Evolutionary conservation across 2,329 filamentous ascomycete species (phyloP).

Genomic region (Aspergillus nomiae): DNA sequence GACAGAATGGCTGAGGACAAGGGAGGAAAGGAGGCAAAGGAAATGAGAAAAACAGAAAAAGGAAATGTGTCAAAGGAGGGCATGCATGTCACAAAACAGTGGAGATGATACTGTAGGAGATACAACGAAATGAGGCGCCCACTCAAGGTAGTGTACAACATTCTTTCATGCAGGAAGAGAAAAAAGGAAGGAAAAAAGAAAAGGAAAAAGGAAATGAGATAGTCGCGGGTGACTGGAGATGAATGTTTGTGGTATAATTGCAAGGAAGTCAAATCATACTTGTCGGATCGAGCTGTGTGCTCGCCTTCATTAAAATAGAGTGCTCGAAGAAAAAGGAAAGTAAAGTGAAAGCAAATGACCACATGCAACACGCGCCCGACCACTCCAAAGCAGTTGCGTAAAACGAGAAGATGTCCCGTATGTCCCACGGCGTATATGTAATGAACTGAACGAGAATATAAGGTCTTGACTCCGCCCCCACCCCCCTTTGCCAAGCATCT

Average conservation of each 20-base stretch:
- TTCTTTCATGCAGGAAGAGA: constrained; percentile 33
- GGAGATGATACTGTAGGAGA: constrained; percentile 24
- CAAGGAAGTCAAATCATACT: constrained; percentile 23
- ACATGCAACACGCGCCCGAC: constrained; percentile 28
- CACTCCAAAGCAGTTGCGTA: constrained; percentile 28
- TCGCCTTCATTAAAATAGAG: constrained; percentile 31
- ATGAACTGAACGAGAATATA: constrained; percentile 38
- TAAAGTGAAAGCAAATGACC: constrained; percentile 15
- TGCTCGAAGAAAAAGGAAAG: constrained; percentile 23
- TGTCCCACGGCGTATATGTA: constrained; percentile 45
- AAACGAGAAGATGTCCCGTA: constrained; percentile 33
- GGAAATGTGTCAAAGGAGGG: constrained; percentile 21
- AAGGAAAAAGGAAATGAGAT: constrained; percentile 14
- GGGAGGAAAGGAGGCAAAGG: constrained; percentile 19
- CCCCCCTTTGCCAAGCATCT: constrained; percentile 20
- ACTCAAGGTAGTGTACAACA: constrained; percentile 36
- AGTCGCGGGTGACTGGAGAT: constrained; percentile 23
- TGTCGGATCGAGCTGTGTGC: constrained; percentile 26
- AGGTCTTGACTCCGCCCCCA: constrained; percentile 18
- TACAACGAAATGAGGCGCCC: constrained; percentile 27
- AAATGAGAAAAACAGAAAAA: constrained; percentile 10
- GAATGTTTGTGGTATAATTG: constrained; percentile 25
- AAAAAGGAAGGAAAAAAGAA: constrained; percentile 1
- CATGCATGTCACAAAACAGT: constrained; percentile 24
- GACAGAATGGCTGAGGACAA: constrained; percentile 15